A percentile compares a stretch with the other conserved stretches of the same genome.
Evolutionary conservation across 2,329 filamentous ascomycete species (phyloP).

Genomic region (Zymoseptoria brevis): DNA sequence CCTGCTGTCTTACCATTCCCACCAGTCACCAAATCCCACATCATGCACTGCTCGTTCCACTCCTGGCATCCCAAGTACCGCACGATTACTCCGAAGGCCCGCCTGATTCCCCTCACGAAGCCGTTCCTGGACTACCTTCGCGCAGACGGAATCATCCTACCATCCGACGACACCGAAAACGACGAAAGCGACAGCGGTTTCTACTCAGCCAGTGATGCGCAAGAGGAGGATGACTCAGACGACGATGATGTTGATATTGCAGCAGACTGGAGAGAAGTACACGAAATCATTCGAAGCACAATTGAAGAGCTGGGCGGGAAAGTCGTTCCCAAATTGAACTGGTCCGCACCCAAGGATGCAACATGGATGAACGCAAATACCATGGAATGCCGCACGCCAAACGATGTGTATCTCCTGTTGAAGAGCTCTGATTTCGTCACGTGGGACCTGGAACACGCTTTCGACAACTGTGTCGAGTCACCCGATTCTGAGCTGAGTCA

Average conservation of each 20-base stretch:
- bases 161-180: constrained; percentile 50
- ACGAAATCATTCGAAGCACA: constrained; percentile 64
- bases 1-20: constrained; percentile 58
- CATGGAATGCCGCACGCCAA: constrained; percentile 78
- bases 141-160: constrained; percentile 85
- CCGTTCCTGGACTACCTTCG: constrained; percentile 80
- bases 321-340: constrained; percentile 90
- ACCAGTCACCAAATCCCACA: constrained; percentile 75
- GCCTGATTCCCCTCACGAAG: constrained; percentile 67
- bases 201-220: constrained; percentile 31
- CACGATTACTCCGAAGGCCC: constrained; percentile 72
- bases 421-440: constrained; percentile 94
- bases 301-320: constrained; percentile 77
- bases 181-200: constrained; percentile 47
- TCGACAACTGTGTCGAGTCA: constrained; percentile 59
- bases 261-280: constrained; percentile 58
- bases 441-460: constrained; percentile 88
- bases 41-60: constrained; percentile 90
- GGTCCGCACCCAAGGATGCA: constrained; percentile 94
- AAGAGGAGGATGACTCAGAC: constrained; percentile 43
- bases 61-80: constrained; percentile 85
- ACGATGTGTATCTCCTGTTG: constrained; percentile 86
- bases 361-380: constrained; percentile 87
- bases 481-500: constrained; percentile 20
- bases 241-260: constrained; percentile 57